Evolutionary conservation across 192 early-diverging fungal species (phyloP), one percentile per base, ranked within the genome.

Genomic region (Coemansia sp.): DNA sequence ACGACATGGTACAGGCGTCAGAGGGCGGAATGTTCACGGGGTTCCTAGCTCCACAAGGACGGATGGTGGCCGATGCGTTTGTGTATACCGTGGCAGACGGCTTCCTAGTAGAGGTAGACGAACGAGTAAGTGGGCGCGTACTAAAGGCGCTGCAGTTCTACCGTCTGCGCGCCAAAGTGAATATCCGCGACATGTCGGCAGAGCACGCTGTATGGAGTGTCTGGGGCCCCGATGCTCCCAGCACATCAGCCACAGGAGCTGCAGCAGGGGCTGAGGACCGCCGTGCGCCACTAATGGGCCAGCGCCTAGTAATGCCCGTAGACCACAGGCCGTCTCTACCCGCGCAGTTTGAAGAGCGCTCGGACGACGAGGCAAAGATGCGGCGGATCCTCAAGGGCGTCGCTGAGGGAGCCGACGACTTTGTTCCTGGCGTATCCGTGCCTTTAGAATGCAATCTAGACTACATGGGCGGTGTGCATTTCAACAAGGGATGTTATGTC

Each of bases 401-500:
- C 7, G 91, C 95, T 38, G 97, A 99, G 88, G 97, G 97, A 36
- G 66, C 88, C 12, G 81, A 89, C 27, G 96, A 98, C 73, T 88
- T 96, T 75, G 87, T 88, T 64, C 67, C 86, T 16, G 89, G 87
- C 57, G 68, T 75, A 33, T 84, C 92, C 16, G 80, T 99, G 59
- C 96, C 97, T 31, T 78, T 99, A 51, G 97, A 99, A 74, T 89
- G 88, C 60, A 98, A 98, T 70, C 74, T 97, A 40, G 97, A 99
- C 77, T 90, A 90, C 65, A 93, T 99, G 90, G 79, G 87, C 57
- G 97, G 97, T 70, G 95, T 99, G 63, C 94, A 98, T 79, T 99
- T 97, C 84, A 84, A 87, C 65, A 99, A 99, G 85, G 97, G 97
- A 2, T 99, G 97, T 81, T 99, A 99, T 70, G 89, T 98, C 33